Evolutionary conservation across 2,329 filamentous ascomycete species (phyloP).

Genomic region (Pleoardoris graminearum): DNA sequence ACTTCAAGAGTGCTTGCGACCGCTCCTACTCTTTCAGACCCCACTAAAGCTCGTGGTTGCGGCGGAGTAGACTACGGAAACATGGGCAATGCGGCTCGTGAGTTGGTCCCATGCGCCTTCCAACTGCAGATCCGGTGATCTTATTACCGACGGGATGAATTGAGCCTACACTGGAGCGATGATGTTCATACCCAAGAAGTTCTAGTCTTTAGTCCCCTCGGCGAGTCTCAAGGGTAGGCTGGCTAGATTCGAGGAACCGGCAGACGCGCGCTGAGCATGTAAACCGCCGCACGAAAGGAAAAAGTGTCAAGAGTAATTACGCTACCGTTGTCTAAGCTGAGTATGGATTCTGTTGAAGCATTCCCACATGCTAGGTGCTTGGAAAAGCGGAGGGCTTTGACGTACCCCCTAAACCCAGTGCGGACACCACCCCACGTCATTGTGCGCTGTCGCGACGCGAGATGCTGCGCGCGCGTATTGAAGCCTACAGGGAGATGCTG

Average conservation of each 20-base stretch:
- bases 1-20: neutral
- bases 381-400: slow-evolving; percentile 9
- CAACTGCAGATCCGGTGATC: neutral
- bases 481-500: neutral
- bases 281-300: neutral
- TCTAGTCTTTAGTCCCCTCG: neutral
- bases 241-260: neutral
- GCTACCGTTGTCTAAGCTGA: too few species aligned
- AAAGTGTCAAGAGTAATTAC: neutral
- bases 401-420: neutral
- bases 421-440: neutral
- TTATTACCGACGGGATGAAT: neutral
- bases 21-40: neutral
- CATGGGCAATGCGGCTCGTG: neutral
- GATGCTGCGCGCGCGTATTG: too few species aligned
- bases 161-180: neutral
- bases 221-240: too few species aligned
- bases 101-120: neutral
- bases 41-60: neutral
- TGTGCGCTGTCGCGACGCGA: neutral
- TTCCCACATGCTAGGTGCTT: neutral
- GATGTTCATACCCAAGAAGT: neutral
- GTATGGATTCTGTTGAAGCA: neutral
- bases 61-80: neutral
- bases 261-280: neutral